Evolutionary conservation across 202 grass and related monocot species (phyloP).

Genomic region (Panicum hallii): DNA sequence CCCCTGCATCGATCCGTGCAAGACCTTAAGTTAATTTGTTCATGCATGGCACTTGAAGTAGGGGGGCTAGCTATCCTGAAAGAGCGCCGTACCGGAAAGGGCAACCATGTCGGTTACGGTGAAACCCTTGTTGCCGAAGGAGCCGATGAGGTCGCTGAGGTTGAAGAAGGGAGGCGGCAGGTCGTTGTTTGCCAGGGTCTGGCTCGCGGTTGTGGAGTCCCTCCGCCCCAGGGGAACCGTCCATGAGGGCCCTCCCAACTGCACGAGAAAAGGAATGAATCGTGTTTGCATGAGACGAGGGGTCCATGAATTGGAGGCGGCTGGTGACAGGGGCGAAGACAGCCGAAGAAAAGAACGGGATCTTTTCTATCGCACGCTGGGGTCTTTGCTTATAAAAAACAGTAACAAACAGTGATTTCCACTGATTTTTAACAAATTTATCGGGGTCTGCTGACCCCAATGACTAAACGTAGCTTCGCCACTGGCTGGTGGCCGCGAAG

Average conservation of each 20-base stretch:
- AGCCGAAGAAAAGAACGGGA: too few relatives aligned
- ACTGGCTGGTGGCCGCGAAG: too few relatives aligned
- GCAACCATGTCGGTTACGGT: conserved; percentile 56
- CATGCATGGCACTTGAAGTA: background rate
- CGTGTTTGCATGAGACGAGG: too few relatives aligned
- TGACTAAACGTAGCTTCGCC: too few relatives aligned
- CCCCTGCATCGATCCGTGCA: conserved; percentile 40
- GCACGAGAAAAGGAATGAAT: too few relatives aligned
- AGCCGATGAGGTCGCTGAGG: conserved; percentile 41
- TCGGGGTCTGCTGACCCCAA: too few relatives aligned
- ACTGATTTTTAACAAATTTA: too few relatives aligned
- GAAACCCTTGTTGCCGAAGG: conserved; percentile 57
- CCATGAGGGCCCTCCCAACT: conserved; percentile 70
- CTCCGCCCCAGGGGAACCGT: conserved; percentile 61
- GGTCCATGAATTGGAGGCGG: too few relatives aligned
- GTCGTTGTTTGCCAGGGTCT: conserved; percentile 50
- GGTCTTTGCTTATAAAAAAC: too few relatives aligned
- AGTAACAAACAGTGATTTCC: too few relatives aligned
- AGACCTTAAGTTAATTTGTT: background rate
- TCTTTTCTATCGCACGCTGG: too few relatives aligned
- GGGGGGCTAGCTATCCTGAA: background rate
- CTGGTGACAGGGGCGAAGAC: too few relatives aligned
- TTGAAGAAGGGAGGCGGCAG: conserved; percentile 50
- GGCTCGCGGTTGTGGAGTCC: conserved; percentile 57
- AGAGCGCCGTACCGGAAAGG: conserved; percentile 41